A percentile compares a stretch with the other conserved stretches of the same genome.
Conservation (phyloP, 495 filamentous ascomycete genomes). For the Talaromyces ruber region DNA sequence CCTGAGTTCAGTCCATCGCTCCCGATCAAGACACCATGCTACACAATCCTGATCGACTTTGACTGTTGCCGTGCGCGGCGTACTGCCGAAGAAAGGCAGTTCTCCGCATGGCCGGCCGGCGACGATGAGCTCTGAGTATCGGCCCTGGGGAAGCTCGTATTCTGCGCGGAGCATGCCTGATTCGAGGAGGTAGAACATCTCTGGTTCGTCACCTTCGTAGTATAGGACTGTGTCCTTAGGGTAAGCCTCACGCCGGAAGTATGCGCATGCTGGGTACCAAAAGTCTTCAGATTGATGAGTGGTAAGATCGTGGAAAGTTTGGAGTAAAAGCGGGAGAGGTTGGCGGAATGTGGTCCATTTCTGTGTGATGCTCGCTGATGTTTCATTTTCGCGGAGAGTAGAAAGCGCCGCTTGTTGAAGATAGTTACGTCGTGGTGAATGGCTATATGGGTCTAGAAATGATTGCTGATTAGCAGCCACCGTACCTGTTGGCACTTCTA, state of each 20-base stretch:
- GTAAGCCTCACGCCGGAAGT: constrained; percentile 61
- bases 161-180: constrained; percentile 79
- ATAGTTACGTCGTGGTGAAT: constrained; percentile 70
- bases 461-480: constrained; percentile 10
- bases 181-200: constrained; percentile 88
- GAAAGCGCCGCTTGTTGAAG: constrained; percentile 70
- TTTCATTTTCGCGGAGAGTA: constrained; percentile 55
- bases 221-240: constrained; percentile 66
- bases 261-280: constrained; percentile 71
- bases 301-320: constrained; percentile 81
- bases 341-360: constrained; percentile 78
- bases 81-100: constrained; percentile 90
- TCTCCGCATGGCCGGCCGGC: constrained; percentile 94
- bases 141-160: constrained; percentile 83
- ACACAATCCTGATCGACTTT: constrained; percentile 72
- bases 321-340: constrained; percentile 82
- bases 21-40: constrained; percentile 67
- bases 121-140: constrained; percentile 83
- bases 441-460: constrained; percentile 43
- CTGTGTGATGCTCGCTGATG: constrained; percentile 33
- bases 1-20: constrained; percentile 64
- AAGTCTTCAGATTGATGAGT: constrained; percentile 78
- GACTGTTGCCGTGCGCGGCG: constrained; percentile 77
- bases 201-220: constrained; percentile 56
- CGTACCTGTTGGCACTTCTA: constrained; percentile 43